Conservation (phyloP, 2,329 filamentous ascomycete genomes). For the Diaporthe eres region DNA sequence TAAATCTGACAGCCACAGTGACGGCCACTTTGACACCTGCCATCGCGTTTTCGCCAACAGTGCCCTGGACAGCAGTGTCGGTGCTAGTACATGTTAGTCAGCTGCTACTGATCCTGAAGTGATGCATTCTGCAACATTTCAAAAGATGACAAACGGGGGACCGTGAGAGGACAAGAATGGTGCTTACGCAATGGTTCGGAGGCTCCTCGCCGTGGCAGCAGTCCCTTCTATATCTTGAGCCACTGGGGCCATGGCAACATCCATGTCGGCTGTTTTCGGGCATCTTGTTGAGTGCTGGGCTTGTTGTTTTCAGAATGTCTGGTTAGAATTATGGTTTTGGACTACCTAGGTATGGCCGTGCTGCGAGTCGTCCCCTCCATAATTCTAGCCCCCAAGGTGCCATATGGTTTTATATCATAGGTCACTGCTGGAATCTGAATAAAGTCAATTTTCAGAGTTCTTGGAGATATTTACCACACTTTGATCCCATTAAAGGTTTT, state of each 20-base stretch:
- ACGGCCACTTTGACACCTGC: not conserved
- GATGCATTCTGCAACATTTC: no score
- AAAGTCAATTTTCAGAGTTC: not conserved
- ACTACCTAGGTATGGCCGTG: no score
- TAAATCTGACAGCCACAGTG: not conserved
- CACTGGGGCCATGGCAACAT: not conserved
- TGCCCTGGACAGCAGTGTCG: not conserved
- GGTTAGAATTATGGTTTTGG: not conserved
- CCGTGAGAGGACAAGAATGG: no score
- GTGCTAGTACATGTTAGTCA: no score
- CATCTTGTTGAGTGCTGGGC: not conserved
- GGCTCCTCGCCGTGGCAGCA: slow-evolving; percentile 7
- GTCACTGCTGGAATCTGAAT: not conserved
- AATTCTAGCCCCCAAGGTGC: not conserved
- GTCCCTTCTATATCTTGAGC: slow-evolving; percentile 7
- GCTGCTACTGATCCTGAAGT: no score
- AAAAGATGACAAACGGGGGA: no score
- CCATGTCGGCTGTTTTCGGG: not conserved
- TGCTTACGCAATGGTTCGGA: not conserved
- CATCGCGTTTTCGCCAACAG: not conserved
- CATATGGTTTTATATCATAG: not conserved
- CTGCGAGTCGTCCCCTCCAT: not conserved
- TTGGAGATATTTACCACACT: no score
- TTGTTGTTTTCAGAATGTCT: not conserved
- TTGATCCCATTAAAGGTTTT: not conserved